phyloP scores from a whole-genome alignment of 1,284 basidiomycete genomes.

The Malassezia yamatoensis region DNA sequence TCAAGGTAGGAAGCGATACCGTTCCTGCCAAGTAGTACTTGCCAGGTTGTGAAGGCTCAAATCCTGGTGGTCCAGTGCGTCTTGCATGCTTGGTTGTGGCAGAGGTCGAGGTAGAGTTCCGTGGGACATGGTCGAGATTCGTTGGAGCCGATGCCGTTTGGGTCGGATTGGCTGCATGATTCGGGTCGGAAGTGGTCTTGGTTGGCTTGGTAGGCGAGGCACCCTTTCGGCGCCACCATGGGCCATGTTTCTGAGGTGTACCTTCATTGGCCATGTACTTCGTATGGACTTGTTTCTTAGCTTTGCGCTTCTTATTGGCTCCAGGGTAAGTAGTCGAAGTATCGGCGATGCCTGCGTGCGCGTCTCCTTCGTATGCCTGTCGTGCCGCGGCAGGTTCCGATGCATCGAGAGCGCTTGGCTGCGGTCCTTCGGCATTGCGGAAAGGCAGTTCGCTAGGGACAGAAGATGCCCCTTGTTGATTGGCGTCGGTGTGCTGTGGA shows the following conservation, averaged over 20 bases:
- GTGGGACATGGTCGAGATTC: background rate
- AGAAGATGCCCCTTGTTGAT: background rate
- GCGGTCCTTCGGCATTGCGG: background rate
- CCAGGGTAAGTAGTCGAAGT: background rate
- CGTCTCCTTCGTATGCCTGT: too few species aligned
- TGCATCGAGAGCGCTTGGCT: background rate
- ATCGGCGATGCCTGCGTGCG: background rate
- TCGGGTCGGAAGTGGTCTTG: background rate
- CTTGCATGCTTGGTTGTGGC: conserved; percentile 13
- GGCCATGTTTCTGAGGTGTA: background rate
- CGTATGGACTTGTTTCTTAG: background rate
- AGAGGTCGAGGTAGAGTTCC: conserved; percentile 5
- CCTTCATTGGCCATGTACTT: conserved; percentile 1
- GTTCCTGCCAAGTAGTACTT: conserved; percentile 17
- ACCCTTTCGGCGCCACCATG: conserved; percentile 5
- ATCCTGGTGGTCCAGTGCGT: conserved; percentile 11
- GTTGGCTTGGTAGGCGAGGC: background rate
- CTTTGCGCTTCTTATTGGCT: background rate
- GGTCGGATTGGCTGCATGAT: background rate
- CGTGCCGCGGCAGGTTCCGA: background rate
- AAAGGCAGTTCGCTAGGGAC: background rate
- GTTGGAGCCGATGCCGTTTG: background rate
- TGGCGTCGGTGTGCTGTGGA: background rate
- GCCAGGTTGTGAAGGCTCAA: conserved; percentile 18
- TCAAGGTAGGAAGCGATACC: conserved; percentile 20